phyloP scores from a whole-genome alignment of 2,329 filamentous ascomycete genomes.

The Pestalotiopsis sp. region DNA sequence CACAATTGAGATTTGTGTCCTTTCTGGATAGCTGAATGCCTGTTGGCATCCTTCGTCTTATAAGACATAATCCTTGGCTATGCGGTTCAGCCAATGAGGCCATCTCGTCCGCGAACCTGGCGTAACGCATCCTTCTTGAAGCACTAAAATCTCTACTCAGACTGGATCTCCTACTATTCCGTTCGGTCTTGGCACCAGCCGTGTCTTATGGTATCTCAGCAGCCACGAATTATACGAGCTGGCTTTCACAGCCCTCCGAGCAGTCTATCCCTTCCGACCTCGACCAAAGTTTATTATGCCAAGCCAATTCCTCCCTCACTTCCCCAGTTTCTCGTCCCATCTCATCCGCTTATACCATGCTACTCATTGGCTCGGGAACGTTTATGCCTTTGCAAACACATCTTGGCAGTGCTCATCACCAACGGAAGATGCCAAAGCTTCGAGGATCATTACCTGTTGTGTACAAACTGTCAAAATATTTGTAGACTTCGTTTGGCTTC shows the following conservation, averaged over 20 bases:
- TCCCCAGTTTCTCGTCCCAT: not conserved
- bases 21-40: not conserved
- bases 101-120: not conserved
- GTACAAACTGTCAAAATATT: not conserved
- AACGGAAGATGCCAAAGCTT: not conserved
- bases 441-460: not conserved
- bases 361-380: not conserved
- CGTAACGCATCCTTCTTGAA: not conserved
- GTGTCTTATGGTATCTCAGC: not conserved
- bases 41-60: not conserved
- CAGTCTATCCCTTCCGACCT: not conserved
- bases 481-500: not conserved
- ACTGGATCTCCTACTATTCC: not conserved
- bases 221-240: not conserved
- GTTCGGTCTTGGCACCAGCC: not conserved
- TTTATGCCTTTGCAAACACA: not conserved
- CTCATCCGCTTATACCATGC: not conserved
- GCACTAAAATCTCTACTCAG: not conserved
- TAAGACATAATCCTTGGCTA: not conserved
- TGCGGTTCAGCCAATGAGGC: not conserved
- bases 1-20: not conserved
- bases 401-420: not conserved
- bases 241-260: not conserved
- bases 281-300: not conserved
- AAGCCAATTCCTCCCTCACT: not conserved